Evolutionary conservation across 345 rosid genomes (phyloP).

Genomic region (Mallotus nudiflorus): DNA sequence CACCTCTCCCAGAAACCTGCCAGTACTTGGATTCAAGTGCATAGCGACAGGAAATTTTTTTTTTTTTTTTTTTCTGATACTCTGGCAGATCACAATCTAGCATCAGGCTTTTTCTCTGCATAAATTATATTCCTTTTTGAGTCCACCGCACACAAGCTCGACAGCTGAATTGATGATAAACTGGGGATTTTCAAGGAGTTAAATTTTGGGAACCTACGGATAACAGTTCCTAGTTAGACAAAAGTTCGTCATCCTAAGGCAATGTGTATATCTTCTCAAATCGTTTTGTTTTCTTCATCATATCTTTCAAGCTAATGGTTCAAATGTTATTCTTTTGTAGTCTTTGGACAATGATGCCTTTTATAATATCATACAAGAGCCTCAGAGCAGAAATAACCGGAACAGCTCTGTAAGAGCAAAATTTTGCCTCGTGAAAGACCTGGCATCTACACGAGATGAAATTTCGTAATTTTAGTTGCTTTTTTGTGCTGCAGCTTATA

Average conservation of each 20-base stretch:
- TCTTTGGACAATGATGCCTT: not conserved
- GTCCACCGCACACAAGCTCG: not conserved
- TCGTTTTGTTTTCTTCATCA: not conserved
- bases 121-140: conserved; percentile 5
- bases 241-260: conserved; percentile 11
- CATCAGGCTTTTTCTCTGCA: conserved; percentile 3
- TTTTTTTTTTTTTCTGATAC: too few relatives aligned
- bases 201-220: conserved; percentile 26
- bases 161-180: conserved; percentile 12
- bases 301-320: not conserved
- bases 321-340: not conserved
- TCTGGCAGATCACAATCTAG: too few relatives aligned
- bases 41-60: too few relatives aligned
- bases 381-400: conserved; percentile 2
- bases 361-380: not conserved
- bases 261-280: conserved; percentile 23
- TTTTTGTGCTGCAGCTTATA: too few relatives aligned
- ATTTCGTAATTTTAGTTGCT: too few relatives aligned
- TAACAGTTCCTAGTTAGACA: conserved; percentile 10
- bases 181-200: conserved; percentile 19
- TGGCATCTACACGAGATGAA: too few relatives aligned
- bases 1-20: conserved; percentile 6
- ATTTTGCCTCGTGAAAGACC: too few relatives aligned
- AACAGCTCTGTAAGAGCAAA: not conserved
- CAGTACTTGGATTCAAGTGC: not conserved